These are phyloP conservation scores for Claviceps sp. DNA, from an alignment of 2,329 filamentous ascomycete genomes.

Conservation along the genomic window DNA sequence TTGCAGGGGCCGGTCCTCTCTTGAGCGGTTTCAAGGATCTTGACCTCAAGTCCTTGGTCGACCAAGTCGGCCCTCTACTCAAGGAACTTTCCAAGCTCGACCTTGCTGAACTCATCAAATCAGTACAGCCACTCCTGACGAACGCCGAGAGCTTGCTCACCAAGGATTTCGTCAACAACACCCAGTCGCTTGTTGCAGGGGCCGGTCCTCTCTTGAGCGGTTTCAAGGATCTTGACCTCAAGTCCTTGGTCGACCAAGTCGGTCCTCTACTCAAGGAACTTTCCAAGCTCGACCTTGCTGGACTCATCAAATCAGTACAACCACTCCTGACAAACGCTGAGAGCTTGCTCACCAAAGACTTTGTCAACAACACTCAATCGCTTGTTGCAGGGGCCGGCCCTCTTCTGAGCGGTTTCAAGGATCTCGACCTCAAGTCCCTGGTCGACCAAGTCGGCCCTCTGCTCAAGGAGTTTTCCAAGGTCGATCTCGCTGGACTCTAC, in stretches of 20 bases:
- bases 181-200: slow-evolving; percentile 6
- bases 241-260: slow-evolving; percentile 7
- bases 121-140: not conserved
- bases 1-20: slow-evolving; percentile 16
- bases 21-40: slow-evolving; percentile 20
- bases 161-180: slow-evolving; percentile 11
- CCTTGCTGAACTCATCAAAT: not conserved
- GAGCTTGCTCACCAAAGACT: slow-evolving; percentile 6
- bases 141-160: slow-evolving; percentile 4
- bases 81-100: slow-evolving; percentile 6
- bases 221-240: slow-evolving; percentile 18
- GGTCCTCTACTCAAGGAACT: slow-evolving; percentile 17
- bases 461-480: slow-evolving; percentile 8
- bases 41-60: slow-evolving; percentile 10
- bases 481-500: slow-evolving; percentile 2
- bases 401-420: slow-evolving; percentile 21
- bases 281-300: slow-evolving; percentile 3
- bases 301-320: slow-evolving; percentile 4
- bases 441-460: slow-evolving; percentile 15
- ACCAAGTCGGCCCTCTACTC: slow-evolving; percentile 16
- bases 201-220: slow-evolving; percentile 20
- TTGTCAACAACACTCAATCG: slow-evolving; percentile 10
- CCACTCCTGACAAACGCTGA: slow-evolving; percentile 9
- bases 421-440: slow-evolving; percentile 12
- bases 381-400: slow-evolving; percentile 13